Base-by-base conservation (phyloP, 2,329 filamentous ascomycete genomes). In the Fusarium bactridioides region DNA sequence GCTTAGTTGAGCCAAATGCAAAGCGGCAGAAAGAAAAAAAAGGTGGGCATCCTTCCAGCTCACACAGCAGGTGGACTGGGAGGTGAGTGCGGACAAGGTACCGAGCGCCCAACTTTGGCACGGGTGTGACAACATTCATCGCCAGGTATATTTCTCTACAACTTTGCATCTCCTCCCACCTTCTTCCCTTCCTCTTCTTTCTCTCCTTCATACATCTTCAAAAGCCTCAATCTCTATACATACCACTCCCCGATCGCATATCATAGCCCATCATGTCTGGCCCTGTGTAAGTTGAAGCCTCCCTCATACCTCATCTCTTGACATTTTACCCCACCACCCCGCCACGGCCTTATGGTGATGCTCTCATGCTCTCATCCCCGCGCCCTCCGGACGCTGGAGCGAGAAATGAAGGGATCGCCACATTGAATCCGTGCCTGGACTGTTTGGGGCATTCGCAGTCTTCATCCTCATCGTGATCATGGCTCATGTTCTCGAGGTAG, bases 201-300 rank as follows among this genome's bases (percentile, higher is more conserved):
- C 72, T 67, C 66, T 64, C 47, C 45, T 64, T 47, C 73, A 70
- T 58, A 72, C 64, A 65, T 66, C 58, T 50, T 72, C 72, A 64
- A 72, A 40, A 54, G 50, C 68, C 27, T 69, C 68, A 35, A 48
- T 33, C 15, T 57, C 47, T 54, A 41, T 57, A 61, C 58, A 47
- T 57, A 67, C 41, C 63, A 73, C 67, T 62, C 55, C 51, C 58
- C 62, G 50, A 59, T 62, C 68, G 61, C 64, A 59, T 59, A 73
- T 72, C 67, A 56, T 67, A 67, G 73, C 70, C 81, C 83, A 88
- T 83, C 83, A 90, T 90, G 88, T 90, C 88, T 87, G 87, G 88
- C 82, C 83, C 90, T 84, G 89, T 90, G 90, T 92, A 89, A 91
- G 90, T 91, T 72, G 64, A 65, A 61, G 73, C 72, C 61, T 62